Base-by-base conservation (phyloP, 2,329 filamentous ascomycete genomes). In the Alternaria consortialis region DNA sequence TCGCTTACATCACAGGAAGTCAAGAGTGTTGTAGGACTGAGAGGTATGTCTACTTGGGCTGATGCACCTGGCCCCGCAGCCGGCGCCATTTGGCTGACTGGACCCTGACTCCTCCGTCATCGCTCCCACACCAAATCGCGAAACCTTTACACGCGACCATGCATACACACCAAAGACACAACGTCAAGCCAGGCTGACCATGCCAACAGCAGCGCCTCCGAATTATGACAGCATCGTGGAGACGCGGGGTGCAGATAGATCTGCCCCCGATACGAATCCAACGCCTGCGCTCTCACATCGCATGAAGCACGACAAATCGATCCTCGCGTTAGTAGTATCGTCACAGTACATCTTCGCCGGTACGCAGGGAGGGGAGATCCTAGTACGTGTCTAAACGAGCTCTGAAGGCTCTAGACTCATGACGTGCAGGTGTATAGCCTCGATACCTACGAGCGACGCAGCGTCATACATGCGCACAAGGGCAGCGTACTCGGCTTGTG, bases 311-410 rank as follows among this genome's bases (percentile, higher is more conserved):
- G 86, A 89, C 73, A 91, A 88, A 77, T 93, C 91, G 2, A 91
- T 96, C 48, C 88, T 99, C 52, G 88, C 93, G 8, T 86, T 99
- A 57, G 92, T 90, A 4, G 88, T 97, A 25, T 93, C 92, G 58
- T 85, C 92, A 53, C 85, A 91, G 48, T 90, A 89, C 74, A 91
- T 99, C 55, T 99, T 93, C 78, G 94, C 94, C 17, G 95, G 95
- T 40, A 94, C 95, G 1, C 93, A 97, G 76, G 91, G 93, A 65
- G 95, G 95, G 63, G 93, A 97, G 81, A 97, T 99, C 63, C 85
- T 96, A 46, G 90, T 87, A 79, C 63, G 81, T 77, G 15, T 11
- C 1, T 17, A n/a, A 29, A 13, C 11, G 12, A 3, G 25, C 4
- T 29, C n/a, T n/a, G 34, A 47, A 48, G 39, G n/a, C 40, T 8